These are phyloP conservation scores for Trametes sp. DNA, from an alignment of 1,284 basidiomycete species.

Conservation along the genomic window DNA sequence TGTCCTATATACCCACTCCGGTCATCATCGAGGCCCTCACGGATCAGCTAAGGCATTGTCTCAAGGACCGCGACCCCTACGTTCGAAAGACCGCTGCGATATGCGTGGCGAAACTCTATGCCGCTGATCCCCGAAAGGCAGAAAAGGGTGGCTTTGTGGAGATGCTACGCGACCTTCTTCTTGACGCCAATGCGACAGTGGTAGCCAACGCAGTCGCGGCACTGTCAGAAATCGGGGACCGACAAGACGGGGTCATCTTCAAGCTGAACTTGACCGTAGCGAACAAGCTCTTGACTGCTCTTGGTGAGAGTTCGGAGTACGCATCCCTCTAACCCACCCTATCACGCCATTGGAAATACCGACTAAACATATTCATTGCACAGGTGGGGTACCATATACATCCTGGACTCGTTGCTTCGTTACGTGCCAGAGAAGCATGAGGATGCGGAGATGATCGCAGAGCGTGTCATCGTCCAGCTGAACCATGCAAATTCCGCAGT, in stretches of 20 bases:
- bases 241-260: slow-evolving; percentile 90
- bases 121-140: slow-evolving; percentile 83
- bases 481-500: slow-evolving; percentile 97
- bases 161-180: slow-evolving; percentile 86
- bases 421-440: slow-evolving; percentile 89
- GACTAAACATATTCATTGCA: slow-evolving; percentile 3
- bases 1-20: slow-evolving; percentile 94
- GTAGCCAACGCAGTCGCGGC: slow-evolving; percentile 95
- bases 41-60: slow-evolving; percentile 87
- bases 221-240: slow-evolving; percentile 90
- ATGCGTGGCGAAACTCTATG: slow-evolving; percentile 91
- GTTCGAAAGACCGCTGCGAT: slow-evolving; percentile 97
- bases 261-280: slow-evolving; percentile 85
- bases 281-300: slow-evolving; percentile 84
- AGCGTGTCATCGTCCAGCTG: slow-evolving; percentile 90
- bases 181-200: slow-evolving; percentile 94
- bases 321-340: slow-evolving; percentile 40
- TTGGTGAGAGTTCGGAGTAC: slow-evolving; percentile 92
- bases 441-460: slow-evolving; percentile 94
- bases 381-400: slow-evolving; percentile 99
- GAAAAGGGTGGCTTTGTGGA: slow-evolving; percentile 89
- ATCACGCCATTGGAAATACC: slow-evolving; percentile 12
- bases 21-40: slow-evolving; percentile 81
- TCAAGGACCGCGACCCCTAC: slow-evolving; percentile 92
- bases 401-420: slow-evolving; percentile 92